Evolutionary conservation across 352 stramenopile species (phyloP), one percentile per base, ranked within the genome.

Genomic region (Phytophthora ohioensis): DNA sequence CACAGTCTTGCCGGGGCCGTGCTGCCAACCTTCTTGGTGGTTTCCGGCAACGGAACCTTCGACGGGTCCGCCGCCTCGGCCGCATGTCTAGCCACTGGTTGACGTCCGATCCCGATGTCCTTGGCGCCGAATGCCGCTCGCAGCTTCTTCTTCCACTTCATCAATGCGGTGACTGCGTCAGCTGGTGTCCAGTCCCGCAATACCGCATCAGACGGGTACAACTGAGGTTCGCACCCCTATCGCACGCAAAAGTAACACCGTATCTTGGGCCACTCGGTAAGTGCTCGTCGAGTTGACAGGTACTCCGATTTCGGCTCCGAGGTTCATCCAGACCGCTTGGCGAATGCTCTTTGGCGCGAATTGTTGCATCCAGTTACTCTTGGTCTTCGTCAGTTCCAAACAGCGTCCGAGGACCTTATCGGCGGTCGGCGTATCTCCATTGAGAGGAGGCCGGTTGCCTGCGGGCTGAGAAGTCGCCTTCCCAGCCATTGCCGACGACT

Each of bases 161-260:
- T 60, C 36, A 60, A 12, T 60, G 49, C 5, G 2, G 17, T 21
- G 17, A 10, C 38, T 1, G 53, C 53, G 13, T 49, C 21, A 0
- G 21, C 10, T 11, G 53, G 17, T 3, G 21, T 41, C 53, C 36
- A 60, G 3, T 49, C 36, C 2, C 30, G 11, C 4, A 51, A 4
- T 7, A 13, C 17, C 0, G 8, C 17, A 10, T 60, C 38, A 31
- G 53, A 60, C 11, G 53, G 53, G 21, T 38, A 32, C 36, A 21
- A 41, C 35, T 41, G 21, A 36, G 53, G 38, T 17, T 64, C 43
- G 32, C 32, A 64, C 4, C 43, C 45, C 57, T n/a, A 64, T 64
- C 4, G 43, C 57, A 5, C 43, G n/a, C 8, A 56, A 11, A 17
- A 64, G 57, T 27, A 30, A 17, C 31, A 64, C 57, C 5, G 57